Conservation (phyloP, 1,284 basidiomycete species). For the Naganishia sp. region DNA sequence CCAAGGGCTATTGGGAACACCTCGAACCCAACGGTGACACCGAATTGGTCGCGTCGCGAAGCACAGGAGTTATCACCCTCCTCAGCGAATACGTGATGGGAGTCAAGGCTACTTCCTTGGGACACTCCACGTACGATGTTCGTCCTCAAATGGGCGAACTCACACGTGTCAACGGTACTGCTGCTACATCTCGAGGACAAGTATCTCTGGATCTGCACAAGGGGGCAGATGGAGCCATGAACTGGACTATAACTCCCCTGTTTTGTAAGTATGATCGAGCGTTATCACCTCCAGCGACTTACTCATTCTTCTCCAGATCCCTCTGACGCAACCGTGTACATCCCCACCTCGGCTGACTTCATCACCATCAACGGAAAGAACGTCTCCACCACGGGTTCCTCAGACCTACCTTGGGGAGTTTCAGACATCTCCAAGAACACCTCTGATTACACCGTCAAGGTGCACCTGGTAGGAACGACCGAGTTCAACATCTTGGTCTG, state of each 20-base stretch:
- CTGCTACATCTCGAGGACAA: constrained; percentile 13
- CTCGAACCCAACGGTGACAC: constrained; percentile 10
- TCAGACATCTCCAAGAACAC: constrained; percentile 8
- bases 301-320: neutral
- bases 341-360: constrained; percentile 11
- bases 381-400: neutral
- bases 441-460: constrained; percentile 17
- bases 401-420: constrained; percentile 17
- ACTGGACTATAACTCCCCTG: constrained; percentile 13
- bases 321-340: constrained; percentile 16
- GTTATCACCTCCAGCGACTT: neutral
- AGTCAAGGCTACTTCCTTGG: constrained; percentile 14
- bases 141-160: constrained; percentile 15
- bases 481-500: constrained; percentile 16
- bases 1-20: constrained; percentile 15
- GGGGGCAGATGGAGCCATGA: constrained; percentile 1
- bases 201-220: constrained; percentile 12
- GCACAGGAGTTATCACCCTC: constrained; percentile 17
- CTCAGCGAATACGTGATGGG: constrained; percentile 19
- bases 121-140: constrained; percentile 9
- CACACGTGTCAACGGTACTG: constrained; percentile 12
- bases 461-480: constrained; percentile 12
- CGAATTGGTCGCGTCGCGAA: constrained; percentile 14
- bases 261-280: constrained; percentile 6
- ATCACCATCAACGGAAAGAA: constrained; percentile 20